Conservation (phyloP, 352 stramenopile species). For the Pythium insidiosum region DNA sequence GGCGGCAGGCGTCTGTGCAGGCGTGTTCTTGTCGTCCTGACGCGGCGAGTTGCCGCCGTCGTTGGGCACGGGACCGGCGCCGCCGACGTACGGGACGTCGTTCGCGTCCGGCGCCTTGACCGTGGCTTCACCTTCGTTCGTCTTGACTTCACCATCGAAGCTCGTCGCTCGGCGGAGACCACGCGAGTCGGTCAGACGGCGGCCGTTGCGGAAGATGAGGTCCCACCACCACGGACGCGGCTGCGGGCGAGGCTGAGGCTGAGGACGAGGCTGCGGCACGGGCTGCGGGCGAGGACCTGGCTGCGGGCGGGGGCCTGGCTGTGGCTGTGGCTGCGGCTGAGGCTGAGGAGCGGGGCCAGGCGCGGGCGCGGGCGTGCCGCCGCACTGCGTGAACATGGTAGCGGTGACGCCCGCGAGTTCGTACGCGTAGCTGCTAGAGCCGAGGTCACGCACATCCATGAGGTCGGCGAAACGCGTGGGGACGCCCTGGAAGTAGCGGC, state of each 20-base stretch:
- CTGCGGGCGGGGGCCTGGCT: background rate
- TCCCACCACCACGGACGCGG: background rate
- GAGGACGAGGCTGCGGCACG: background rate
- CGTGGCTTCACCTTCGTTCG: background rate
- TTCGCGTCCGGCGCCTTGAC: background rate
- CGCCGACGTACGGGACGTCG: background rate
- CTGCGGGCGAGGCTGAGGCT: background rate
- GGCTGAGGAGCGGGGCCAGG: background rate
- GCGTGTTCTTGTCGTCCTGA: background rate
- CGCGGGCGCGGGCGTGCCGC: background rate
- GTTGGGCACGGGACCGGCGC: background rate
- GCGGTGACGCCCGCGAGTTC: constrained; percentile 12
- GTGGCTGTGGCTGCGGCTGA: constrained; percentile 1
- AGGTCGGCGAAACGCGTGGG: constrained; percentile 7
- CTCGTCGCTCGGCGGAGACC: background rate
- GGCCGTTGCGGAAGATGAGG: background rate
- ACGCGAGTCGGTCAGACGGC: background rate
- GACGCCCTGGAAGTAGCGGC: constrained; percentile 9
- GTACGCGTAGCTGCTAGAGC: constrained; percentile 14
- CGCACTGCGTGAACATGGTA: constrained; percentile 12
- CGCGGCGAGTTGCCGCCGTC: background rate
- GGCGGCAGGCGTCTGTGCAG: background rate
- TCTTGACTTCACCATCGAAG: background rate
- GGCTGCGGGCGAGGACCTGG: background rate
- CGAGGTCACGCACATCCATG: constrained; percentile 10